Percentiles rank a stretch among this genome's conserved stretches.
These are phyloP conservation scores for Trichoderma oligosporum DNA, from an alignment of 2,329 filamentous ascomycete genomes.

Conservation along the genomic window DNA sequence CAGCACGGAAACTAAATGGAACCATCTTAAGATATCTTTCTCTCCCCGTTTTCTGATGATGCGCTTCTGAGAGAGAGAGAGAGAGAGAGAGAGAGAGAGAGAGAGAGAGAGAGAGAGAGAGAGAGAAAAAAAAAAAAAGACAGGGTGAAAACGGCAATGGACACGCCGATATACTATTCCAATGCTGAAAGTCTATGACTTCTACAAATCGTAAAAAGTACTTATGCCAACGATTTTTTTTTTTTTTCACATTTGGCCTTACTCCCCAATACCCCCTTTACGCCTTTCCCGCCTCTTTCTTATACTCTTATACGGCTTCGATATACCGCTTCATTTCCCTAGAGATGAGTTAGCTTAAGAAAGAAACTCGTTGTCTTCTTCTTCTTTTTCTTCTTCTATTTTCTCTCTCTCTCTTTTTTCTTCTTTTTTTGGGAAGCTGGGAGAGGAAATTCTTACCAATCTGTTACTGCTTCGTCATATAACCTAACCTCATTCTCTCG, in stretches of 20 bases:
- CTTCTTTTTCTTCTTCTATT: too few relatives aligned
- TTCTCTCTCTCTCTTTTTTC: too few relatives aligned
- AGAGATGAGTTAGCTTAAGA: slow-evolving; percentile 22
- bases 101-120: too few relatives aligned
- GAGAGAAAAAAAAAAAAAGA: too few relatives aligned
- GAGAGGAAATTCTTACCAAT: slow-evolving; percentile 67
- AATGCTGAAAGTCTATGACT: slow-evolving; percentile 8
- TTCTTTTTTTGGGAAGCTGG: too few relatives aligned
- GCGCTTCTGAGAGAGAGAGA: too few relatives aligned
- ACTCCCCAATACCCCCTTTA: too few relatives aligned
- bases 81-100: too few relatives aligned
- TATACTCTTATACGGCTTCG: slow-evolving; percentile 64
- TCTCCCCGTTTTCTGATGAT: too few relatives aligned
- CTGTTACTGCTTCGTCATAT: slow-evolving; percentile 95
- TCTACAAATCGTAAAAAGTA: slow-evolving; percentile 18
- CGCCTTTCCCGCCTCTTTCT: not conserved
- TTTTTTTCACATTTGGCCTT: not conserved
- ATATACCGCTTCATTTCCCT: slow-evolving; percentile 78
- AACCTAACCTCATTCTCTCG: slow-evolving; percentile 84
- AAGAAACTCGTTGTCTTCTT: not conserved
- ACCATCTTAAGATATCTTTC: too few relatives aligned
- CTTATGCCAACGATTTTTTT: slow-evolving; percentile 15
- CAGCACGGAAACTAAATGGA: not conserved
- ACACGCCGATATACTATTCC: not conserved
- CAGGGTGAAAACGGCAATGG: not conserved